phyloP scores from a whole-genome alignment of 768 basidiomycete genomes.

The Agaricus sinodeliciosus region DNA sequence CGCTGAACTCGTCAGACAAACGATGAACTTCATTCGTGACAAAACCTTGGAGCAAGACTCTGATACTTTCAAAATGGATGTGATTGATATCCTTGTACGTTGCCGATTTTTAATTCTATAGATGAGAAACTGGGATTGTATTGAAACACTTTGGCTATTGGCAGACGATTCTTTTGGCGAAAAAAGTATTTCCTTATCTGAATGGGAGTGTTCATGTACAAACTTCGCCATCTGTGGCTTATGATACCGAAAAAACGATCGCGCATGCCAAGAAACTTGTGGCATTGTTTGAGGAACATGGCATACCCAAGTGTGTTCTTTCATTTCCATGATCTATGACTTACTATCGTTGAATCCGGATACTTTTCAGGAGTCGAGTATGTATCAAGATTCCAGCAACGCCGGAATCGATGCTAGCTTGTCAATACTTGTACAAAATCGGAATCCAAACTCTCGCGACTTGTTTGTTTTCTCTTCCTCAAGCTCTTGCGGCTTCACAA shows the following conservation, averaged over 20 bases:
- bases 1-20: conserved; percentile 22
- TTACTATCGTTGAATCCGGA: too few relatives aligned
- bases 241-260: conserved; percentile 34
- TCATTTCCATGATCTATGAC: too few relatives aligned
- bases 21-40: conserved; percentile 23
- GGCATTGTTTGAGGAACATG: conserved; percentile 32
- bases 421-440: conserved; percentile 32
- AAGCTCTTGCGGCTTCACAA: conserved; percentile 48
- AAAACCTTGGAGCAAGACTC: conserved; percentile 12
- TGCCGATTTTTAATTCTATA: not conserved
- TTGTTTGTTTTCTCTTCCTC: conserved; percentile 46
- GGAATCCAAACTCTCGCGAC: conserved; percentile 52
- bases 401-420: conserved; percentile 44
- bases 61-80: conserved; percentile 24
- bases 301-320: conserved; percentile 30
- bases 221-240: conserved; percentile 35
- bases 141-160: not conserved
- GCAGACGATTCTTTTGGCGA: conserved; percentile 39
- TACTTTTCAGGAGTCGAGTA: conserved; percentile 40
- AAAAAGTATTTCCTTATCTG: conserved; percentile 33
- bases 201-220: conserved; percentile 39
- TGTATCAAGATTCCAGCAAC: conserved; percentile 59
- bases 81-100: conserved; percentile 32
- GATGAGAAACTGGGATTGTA: not conserved
- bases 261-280: conserved; percentile 36